Conservation (phyloP, 768 basidiomycete genomes). For the Amanita pseudoporphyria region DNA sequence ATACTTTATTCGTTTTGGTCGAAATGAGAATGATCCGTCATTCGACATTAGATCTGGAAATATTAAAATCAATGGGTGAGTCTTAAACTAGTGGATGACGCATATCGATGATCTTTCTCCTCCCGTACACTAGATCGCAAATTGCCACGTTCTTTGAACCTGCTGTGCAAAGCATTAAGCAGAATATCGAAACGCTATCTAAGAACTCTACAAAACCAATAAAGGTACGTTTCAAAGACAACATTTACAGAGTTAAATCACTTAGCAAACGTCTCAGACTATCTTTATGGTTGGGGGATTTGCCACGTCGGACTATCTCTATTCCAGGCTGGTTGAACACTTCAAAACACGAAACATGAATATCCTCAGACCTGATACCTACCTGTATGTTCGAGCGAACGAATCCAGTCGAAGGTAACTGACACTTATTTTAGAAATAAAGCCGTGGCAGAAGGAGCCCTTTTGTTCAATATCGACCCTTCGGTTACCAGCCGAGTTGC, state of each 20-base stretch:
- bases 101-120: conserved; percentile 9
- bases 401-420: neutral
- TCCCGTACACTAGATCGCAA: conserved; percentile 7
- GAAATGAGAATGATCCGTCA: conserved; percentile 29
- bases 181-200: neutral
- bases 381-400: conserved; percentile 27
- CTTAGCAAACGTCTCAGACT: conserved; percentile 12
- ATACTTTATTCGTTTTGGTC: conserved; percentile 39
- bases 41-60: conserved; percentile 36
- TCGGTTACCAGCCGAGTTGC: conserved; percentile 11
- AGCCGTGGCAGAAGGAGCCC: conserved; percentile 17
- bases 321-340: conserved; percentile 25
- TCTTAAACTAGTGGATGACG: neutral
- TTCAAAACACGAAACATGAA: conserved; percentile 24
- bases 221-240: conserved; percentile 5
- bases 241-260: neutral
- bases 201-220: neutral
- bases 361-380: conserved; percentile 33
- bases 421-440: conserved; percentile 13
- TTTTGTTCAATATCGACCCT: conserved; percentile 16
- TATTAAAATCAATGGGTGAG: conserved; percentile 6
- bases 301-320: conserved; percentile 42
- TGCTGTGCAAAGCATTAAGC: neutral
- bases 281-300: conserved; percentile 47
- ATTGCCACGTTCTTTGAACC: conserved; percentile 6